Percentiles rank a stretch among this genome's conserved stretches.
phyloP scores from a whole-genome alignment of 2,329 filamentous ascomycete genomes.

The Gyromitra esculenta region DNA sequence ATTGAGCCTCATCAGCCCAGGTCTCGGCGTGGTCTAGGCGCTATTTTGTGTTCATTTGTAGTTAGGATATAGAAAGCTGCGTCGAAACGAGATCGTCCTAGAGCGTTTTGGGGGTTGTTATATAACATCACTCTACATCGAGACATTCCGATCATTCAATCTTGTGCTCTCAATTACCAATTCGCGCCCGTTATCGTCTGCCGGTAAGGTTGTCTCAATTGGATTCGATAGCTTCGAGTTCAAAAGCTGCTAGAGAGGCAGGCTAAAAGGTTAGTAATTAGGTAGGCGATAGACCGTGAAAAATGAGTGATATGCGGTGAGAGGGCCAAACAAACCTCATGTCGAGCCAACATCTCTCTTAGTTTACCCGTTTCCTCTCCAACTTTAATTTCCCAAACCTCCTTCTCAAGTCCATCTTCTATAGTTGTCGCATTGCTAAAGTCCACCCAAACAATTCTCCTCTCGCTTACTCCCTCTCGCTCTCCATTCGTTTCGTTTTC shows the following conservation, averaged over 20 bases:
- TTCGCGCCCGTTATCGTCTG: background rate
- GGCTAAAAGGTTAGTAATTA: slow-evolving; percentile 8
- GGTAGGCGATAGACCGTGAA: background rate
- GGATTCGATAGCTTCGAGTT: slow-evolving; percentile 15
- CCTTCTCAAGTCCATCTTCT: background rate
- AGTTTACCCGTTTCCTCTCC: slow-evolving; percentile 20
- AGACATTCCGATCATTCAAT: background rate
- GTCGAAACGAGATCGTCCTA: background rate
- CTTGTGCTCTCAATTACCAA: background rate
- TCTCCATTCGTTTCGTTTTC: background rate
- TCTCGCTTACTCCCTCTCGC: background rate
- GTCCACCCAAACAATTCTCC: slow-evolving; percentile 40
- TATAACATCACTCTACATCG: slow-evolving; percentile 10
- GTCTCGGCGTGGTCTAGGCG: no score
- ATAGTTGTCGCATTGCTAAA: slow-evolving; percentile 37
- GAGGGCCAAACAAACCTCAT: slow-evolving; percentile 17
- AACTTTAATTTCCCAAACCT: background rate
- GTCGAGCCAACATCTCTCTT: slow-evolving; percentile 29
- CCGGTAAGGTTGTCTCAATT: background rate
- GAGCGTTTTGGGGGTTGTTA: background rate
- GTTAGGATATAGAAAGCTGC: background rate
- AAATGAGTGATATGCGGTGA: background rate
- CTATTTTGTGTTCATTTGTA: no score
- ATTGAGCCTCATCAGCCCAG: background rate
- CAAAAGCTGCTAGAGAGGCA: slow-evolving; percentile 25